Conservation (phyloP, 2,329 filamentous ascomycete species). For the Stemphylium lycopersici region DNA sequence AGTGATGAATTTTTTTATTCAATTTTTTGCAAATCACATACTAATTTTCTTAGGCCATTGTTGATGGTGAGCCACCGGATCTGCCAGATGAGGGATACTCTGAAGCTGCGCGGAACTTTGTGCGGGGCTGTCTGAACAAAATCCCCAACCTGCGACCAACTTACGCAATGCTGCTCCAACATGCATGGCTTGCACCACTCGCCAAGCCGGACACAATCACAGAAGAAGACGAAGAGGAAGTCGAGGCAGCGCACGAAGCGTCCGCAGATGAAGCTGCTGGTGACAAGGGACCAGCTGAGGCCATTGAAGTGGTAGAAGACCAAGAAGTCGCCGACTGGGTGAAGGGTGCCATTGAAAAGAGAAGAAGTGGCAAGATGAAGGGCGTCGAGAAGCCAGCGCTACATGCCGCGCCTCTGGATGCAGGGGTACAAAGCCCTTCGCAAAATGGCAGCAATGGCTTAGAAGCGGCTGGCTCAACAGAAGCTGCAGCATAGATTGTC, state of each 20-base stretch:
- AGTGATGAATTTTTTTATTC: too few species aligned
- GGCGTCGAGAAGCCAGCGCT: conserved; percentile 73
- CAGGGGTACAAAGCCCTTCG: conserved; percentile 55
- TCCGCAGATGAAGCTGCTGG: conserved; percentile 51
- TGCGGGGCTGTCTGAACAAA: conserved; percentile 89
- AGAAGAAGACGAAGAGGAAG: conserved; percentile 70
- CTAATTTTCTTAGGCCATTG: conserved; percentile 74
- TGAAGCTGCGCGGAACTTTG: conserved; percentile 81
- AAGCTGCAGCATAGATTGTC: conserved; percentile 21
- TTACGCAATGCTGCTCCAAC: conserved; percentile 85
- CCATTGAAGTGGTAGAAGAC: conserved; percentile 63
- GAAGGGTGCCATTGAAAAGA: conserved; percentile 69
- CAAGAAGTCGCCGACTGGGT: conserved; percentile 90
- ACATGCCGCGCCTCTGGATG: conserved; percentile 84
- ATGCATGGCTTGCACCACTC: conserved; percentile 82
- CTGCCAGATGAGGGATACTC: conserved; percentile 82
- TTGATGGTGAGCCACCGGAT: conserved; percentile 92
- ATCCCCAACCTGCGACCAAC: conserved; percentile 90
- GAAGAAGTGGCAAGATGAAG: conserved; percentile 62
- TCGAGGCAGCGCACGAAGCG: conserved; percentile 49
- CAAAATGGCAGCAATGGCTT: conserved; percentile 32
- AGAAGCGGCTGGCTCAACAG: conserved; percentile 26
- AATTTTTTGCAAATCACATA: neutral
- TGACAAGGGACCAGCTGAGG: conserved; percentile 33
- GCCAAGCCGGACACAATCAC: conserved; percentile 76